Percentiles rank a stretch among this genome's conserved stretches.
Conservation (phyloP, 176 grass and related monocot species). For the Elymus sibiricus region DNA sequence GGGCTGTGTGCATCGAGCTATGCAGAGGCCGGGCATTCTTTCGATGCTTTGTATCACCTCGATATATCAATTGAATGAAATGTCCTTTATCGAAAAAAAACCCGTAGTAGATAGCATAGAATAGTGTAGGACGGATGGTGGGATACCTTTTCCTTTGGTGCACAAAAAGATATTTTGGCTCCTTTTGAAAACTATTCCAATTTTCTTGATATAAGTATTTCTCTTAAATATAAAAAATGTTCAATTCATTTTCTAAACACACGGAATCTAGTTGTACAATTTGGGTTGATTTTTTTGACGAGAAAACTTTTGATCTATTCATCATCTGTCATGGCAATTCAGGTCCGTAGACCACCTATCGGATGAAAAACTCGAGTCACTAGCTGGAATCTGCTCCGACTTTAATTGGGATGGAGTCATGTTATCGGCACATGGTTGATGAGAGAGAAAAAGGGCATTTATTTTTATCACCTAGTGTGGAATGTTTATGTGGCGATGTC, state of each 20-base stretch:
- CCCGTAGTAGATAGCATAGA: constrained; percentile 31
- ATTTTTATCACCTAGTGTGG: not conserved
- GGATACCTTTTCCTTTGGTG: not conserved
- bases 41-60: no score
- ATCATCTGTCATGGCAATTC: no score
- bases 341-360: no score
- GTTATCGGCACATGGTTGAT: not conserved
- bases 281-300: not conserved
- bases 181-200: not conserved
- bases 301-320: no score
- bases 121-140: not conserved
- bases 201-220: not conserved
- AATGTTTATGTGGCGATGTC: not conserved
- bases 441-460: not conserved
- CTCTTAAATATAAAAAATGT: no score
- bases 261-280: not conserved
- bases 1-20: no score
- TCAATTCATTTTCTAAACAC: not conserved
- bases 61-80: no score
- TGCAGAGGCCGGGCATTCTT: no score
- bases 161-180: constrained; percentile 22
- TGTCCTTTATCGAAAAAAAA: no score
- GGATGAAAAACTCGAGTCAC: not conserved
- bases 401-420: constrained; percentile 12
- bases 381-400: not conserved